Evolutionary conservation across 1,284 basidiomycete species (phyloP), one percentile per base, ranked within the genome.

Genomic region (Papiliotrema laurentii): DNA sequence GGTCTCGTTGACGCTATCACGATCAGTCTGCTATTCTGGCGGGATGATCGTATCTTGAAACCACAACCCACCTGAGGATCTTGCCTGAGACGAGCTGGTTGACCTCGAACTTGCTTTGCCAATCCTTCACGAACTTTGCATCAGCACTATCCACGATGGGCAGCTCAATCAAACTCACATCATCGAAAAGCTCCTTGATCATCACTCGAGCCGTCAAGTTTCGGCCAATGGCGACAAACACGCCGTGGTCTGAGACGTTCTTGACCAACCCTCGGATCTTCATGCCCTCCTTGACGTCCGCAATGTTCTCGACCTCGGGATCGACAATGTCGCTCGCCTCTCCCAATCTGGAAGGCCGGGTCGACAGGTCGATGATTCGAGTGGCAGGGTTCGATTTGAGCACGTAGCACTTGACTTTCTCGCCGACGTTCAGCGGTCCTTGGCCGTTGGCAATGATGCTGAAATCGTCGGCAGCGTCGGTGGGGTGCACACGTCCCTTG

Each of bases 101-200:
- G 37, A 81, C 76, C 50, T 81, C 76, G 72, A 97, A 97, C 4
- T 79, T 81, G 30, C 79, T 75, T 74, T 93, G 86, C 93, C 94
- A 98, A 46, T 97, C 93, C 73, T 97, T 94, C 58, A 96, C 82
- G 70, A 82, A 96, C 87, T 93, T 60, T 16, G 1, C 25, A 25
- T 49, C 19, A 50, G 49, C 45, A 18, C 7, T 19, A 7, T 4
- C 46, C 52, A 28, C 33, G 34, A 33, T 22, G 30, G 27, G n/a
- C n/a, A n/a, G n/a, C n/a, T n/a, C n/a, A 11, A 21, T 22, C 19
- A 10, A 22, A 58, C 82, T 50, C 55, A 91, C 89, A 66, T 89
- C 84, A 69, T 93, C 86, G 69, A 94, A 89, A 27, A 96, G 79
- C 73, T 97, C 90, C 68, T 83, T 86, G 69, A 97, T 97, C 74